Percentiles rank a stretch among this genome's conserved stretches.
phyloP scores from a whole-genome alignment of 345 rosid genomes.

The Lumnitzera littorea region DNA sequence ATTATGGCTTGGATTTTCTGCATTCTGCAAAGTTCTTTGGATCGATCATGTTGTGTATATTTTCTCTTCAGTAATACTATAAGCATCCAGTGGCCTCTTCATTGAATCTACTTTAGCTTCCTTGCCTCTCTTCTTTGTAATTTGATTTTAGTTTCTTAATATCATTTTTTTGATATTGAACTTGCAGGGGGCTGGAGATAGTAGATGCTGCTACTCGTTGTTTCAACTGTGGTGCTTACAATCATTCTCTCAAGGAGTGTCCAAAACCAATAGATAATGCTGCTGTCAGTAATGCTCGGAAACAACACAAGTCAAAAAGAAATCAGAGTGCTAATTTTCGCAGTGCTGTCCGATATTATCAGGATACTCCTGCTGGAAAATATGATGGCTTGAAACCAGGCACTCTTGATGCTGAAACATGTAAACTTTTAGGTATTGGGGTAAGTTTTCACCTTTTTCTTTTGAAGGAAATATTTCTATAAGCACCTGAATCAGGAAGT shows the following conservation, averaged over 20 bases:
- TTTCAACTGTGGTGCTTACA: conserved; percentile 90
- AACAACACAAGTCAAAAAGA: conserved; percentile 58
- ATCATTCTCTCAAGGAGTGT: conserved; percentile 83
- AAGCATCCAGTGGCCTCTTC: too few relatives aligned
- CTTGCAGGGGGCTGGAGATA: conserved; percentile 66
- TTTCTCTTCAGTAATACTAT: too few relatives aligned
- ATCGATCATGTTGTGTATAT: too few relatives aligned
- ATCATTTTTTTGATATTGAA: conserved; percentile 12
- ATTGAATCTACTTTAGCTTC: not conserved
- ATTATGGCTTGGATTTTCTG: too few relatives aligned
- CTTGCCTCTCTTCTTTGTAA: not conserved
- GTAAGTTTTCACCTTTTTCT: conserved; percentile 28
- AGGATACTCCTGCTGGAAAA: conserved; percentile 60
- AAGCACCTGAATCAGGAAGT: too few relatives aligned
- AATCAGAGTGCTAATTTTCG: conserved; percentile 53
- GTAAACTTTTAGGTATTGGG: conserved; percentile 71
- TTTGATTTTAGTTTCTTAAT: not conserved
- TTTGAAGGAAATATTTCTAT: not conserved
- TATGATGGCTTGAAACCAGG: conserved; percentile 91
- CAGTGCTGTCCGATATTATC: conserved; percentile 60
- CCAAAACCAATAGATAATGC: conserved; percentile 72
- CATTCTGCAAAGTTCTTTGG: too few relatives aligned
- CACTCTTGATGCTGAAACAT: conserved; percentile 68
- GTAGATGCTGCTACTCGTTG: conserved; percentile 73
- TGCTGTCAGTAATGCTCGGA: conserved; percentile 82